Evolutionary conservation across 2,329 filamentous ascomycete genomes (phyloP).

Genomic region (Fusarium transvaalense): DNA sequence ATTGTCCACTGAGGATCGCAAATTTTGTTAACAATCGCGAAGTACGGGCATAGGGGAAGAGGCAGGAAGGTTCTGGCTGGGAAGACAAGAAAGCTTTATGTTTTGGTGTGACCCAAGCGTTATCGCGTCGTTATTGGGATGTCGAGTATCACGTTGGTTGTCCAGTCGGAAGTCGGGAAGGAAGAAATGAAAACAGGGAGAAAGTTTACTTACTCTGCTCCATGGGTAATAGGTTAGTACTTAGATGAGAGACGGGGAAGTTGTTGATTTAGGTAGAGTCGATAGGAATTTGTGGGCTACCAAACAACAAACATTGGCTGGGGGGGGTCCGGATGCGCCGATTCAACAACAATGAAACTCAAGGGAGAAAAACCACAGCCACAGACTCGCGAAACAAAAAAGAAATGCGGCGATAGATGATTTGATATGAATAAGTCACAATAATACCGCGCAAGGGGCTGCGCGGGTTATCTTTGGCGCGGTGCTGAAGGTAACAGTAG

Average conservation of each 20-base stretch:
- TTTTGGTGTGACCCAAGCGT: not conserved
- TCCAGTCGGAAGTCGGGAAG: constrained; percentile 23
- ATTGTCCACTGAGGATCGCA: constrained; percentile 41
- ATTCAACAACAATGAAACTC: constrained; percentile 45
- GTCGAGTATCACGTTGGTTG: constrained; percentile 17
- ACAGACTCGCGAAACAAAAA: constrained; percentile 32
- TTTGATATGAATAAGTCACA: constrained; percentile 20
- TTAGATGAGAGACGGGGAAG: constrained; percentile 34
- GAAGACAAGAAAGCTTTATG: constrained; percentile 14
- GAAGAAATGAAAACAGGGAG: constrained; percentile 31
- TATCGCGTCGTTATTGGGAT: constrained; percentile 1
- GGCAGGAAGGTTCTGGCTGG: not conserved
- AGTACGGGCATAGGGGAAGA: constrained; percentile 21
- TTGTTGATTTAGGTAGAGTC: constrained; percentile 49
- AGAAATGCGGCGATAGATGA: constrained; percentile 16
- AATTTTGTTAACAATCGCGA: constrained; percentile 35
- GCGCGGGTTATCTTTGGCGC: constrained; percentile 43
- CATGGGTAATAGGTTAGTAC: constrained; percentile 48
- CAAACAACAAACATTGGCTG: constrained; percentile 58
- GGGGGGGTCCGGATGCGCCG: constrained; percentile 49
- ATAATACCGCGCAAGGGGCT: constrained; percentile 32
- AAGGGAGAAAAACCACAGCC: constrained; percentile 21
- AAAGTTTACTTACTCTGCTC: constrained; percentile 54
- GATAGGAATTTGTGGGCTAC: constrained; percentile 50
- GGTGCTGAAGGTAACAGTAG: constrained; percentile 48